phyloP scores from a whole-genome alignment of 495 filamentous ascomycete genomes.

The Talaromyces ruber region DNA sequence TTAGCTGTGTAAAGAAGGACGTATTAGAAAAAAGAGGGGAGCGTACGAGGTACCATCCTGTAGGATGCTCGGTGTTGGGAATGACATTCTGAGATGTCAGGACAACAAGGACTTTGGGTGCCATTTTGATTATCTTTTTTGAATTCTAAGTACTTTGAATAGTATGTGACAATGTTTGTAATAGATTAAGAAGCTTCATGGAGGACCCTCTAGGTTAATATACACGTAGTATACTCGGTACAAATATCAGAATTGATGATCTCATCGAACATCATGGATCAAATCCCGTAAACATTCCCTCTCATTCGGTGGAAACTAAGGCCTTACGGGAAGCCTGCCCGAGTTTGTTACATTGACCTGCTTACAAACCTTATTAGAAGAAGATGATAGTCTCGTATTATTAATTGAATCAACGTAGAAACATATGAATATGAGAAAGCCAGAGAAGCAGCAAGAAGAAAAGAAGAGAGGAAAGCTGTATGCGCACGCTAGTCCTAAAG shows the following conservation, averaged over 20 bases:
- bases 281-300: neutral
- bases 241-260: neutral
- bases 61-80: constrained; percentile 41
- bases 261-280: neutral
- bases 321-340: neutral
- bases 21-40: neutral
- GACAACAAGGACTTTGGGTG: constrained; percentile 58
- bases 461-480: neutral
- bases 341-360: neutral
- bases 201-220: neutral
- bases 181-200: neutral
- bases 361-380: neutral
- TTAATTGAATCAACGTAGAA: neutral
- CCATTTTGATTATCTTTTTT: constrained; percentile 11
- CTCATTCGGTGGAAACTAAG: neutral
- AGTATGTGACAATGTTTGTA: neutral
- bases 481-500: neutral
- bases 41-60: constrained; percentile 60
- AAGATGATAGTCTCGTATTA: neutral
- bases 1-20: neutral
- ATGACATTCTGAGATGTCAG: constrained; percentile 54
- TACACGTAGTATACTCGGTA: neutral
- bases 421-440: neutral
- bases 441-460: neutral
- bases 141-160: neutral